Conservation (phyloP, 768 basidiomycete genomes). For the Macrocybe gigantea region DNA sequence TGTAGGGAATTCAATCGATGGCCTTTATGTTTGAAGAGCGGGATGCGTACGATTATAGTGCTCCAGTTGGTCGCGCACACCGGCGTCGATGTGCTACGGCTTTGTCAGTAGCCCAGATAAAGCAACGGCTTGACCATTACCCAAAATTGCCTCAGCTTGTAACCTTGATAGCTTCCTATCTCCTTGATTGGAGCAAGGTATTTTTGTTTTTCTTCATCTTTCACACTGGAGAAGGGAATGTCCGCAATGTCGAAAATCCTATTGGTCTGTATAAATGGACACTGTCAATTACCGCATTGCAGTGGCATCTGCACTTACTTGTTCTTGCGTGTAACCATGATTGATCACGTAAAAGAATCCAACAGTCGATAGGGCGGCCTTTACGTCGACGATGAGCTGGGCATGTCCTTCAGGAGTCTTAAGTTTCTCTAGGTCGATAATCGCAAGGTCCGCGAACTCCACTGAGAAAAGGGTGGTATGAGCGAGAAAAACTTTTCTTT, state of each 20-base stretch:
- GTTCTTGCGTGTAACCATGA: constrained; percentile 33
- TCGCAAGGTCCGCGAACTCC: constrained; percentile 42
- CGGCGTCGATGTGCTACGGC: constrained; percentile 50
- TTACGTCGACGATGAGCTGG: constrained; percentile 31
- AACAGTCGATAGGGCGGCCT: constrained; percentile 36
- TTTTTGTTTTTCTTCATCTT: constrained; percentile 33
- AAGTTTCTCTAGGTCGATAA: constrained; percentile 43
- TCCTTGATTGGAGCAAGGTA: constrained; percentile 34
- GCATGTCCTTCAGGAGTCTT: constrained; percentile 29
- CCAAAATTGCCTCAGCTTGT: constrained; percentile 47
- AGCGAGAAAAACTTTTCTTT: neutral
- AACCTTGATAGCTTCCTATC: constrained; percentile 45
- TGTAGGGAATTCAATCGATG: constrained; percentile 10
- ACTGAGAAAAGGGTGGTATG: constrained; percentile 10
- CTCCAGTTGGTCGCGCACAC: constrained; percentile 59
- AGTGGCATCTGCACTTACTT: constrained; percentile 19
- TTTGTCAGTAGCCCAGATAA: no score
- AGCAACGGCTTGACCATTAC: constrained; percentile 43
- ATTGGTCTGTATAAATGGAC: constrained; percentile 21
- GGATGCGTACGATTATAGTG: constrained; percentile 48
- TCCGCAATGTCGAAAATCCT: constrained; percentile 45
- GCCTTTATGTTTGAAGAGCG: constrained; percentile 13
- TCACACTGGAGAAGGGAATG: constrained; percentile 33
- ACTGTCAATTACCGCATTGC: neutral
- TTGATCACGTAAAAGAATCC: constrained; percentile 48